These are phyloP conservation scores for Gossypium davidsonii DNA, from an alignment of 441 rosid species.

Conservation along the genomic window DNA sequence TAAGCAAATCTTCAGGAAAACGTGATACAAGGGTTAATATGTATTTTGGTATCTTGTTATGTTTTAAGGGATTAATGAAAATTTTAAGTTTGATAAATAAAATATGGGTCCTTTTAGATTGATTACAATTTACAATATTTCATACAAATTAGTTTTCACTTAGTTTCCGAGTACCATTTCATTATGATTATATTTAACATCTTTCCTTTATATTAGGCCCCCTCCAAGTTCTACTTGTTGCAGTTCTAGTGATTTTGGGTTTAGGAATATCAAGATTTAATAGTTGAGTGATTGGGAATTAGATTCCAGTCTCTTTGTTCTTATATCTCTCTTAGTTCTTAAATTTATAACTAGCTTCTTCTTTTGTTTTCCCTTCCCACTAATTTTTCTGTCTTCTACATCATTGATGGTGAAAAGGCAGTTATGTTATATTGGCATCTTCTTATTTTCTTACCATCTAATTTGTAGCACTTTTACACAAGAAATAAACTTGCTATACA, in stretches of 20 bases:
- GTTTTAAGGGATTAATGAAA: not conserved
- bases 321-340: not conserved
- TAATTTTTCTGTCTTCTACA: not conserved
- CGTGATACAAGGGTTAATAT: not conserved
- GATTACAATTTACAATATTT: not conserved
- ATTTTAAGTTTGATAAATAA: not conserved
- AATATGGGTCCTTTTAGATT: not conserved
- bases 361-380: not conserved
- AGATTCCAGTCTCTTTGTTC: not conserved
- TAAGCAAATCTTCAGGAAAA: constrained; percentile 1
- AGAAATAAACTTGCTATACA: not conserved
- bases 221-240: not conserved
- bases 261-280: not conserved
- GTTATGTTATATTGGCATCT: not conserved
- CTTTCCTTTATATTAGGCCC: not conserved
- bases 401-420: not conserved
- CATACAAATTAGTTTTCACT: not conserved
- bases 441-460: not conserved
- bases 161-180: not conserved
- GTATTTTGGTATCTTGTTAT: not conserved
- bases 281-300: not conserved
- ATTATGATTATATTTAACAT: not conserved
- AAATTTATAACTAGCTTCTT: not conserved
- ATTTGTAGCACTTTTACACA: not conserved
- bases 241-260: not conserved